phyloP scores from a whole-genome alignment of 257 asterid genomes.

The Solanum infundibuliforme region DNA sequence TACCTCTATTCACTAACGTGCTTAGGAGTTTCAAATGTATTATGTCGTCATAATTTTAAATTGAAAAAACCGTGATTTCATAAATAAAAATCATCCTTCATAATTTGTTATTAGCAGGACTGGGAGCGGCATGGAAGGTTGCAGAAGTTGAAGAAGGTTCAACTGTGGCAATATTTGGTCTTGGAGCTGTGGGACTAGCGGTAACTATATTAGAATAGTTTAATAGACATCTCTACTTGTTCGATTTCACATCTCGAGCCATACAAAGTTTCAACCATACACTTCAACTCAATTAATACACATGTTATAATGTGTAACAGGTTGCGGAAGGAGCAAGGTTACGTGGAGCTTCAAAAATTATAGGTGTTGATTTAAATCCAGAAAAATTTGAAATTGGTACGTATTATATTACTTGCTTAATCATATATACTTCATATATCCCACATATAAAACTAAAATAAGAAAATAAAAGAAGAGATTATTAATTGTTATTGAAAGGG shows the following conservation, averaged over 20 bases:
- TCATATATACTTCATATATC: background rate
- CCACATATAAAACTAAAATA: background rate
- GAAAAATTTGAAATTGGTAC: slow-evolving; percentile 26
- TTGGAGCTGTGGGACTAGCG: slow-evolving; percentile 37
- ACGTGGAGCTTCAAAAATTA: slow-evolving; percentile 28
- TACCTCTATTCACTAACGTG: background rate
- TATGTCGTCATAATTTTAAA: background rate
- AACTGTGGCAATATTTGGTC: slow-evolving; percentile 35
- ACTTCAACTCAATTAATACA: background rate
- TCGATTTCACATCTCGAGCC: background rate
- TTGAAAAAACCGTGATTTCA: background rate
- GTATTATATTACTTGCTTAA: background rate
- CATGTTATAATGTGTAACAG: background rate
- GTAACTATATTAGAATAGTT: background rate
- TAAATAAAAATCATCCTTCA: background rate
- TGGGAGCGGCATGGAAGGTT: slow-evolving; percentile 30
- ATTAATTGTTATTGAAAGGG: background rate
- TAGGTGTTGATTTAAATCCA: slow-evolving; percentile 29
- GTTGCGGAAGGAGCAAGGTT: background rate
- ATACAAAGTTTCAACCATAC: background rate
- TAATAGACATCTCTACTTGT: background rate
- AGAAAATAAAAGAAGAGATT: too few relatives aligned
- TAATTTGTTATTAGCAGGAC: slow-evolving; percentile 2
- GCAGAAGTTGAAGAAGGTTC: slow-evolving; percentile 34
- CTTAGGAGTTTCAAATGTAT: background rate